These are phyloP conservation scores for Eimeria praecox DNA, from an alignment of 169 alveolate genomes.

Conservation along the genomic window DNA sequence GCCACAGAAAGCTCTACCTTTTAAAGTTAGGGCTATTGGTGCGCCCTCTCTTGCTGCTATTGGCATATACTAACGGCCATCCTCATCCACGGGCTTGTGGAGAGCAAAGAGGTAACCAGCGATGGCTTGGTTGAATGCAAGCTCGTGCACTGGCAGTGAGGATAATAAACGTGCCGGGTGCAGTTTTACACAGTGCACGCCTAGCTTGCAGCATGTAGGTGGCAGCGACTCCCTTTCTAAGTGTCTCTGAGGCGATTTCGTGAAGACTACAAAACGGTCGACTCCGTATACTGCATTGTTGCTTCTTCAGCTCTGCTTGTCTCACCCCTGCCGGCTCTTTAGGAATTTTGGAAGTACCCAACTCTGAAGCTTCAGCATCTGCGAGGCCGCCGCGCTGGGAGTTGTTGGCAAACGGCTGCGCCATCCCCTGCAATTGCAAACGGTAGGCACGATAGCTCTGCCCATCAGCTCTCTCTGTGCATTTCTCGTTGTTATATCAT, in stretches of 20 bases:
- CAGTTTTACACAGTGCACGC: no score
- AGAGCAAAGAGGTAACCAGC: not conserved
- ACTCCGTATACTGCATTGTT: not conserved
- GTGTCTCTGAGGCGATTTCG: not conserved
- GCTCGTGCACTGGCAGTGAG: not conserved
- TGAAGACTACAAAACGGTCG: not conserved
- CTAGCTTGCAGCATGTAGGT: no score
- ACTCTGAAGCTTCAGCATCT: not conserved
- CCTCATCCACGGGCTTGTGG: not conserved
- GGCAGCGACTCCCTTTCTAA: not conserved
- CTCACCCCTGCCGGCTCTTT: not conserved
- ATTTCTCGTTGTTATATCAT: not conserved
- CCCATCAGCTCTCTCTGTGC: not conserved
- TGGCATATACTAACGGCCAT: not conserved
- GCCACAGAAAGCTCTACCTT: not conserved
- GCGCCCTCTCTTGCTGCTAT: not conserved
- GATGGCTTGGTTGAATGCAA: not conserved
- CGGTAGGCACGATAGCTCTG: not conserved
- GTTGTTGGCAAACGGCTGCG: not conserved
- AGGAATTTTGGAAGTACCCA: not conserved
- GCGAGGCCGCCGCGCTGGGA: not conserved
- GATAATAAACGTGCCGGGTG: not conserved
- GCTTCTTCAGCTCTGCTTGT: not conserved
- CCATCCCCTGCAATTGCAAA: slow-evolving; percentile 28
- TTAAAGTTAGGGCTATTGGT: not conserved